phyloP scores from a whole-genome alignment of 1,284 basidiomycete species.

The Cryptococcus depauperatus region DNA sequence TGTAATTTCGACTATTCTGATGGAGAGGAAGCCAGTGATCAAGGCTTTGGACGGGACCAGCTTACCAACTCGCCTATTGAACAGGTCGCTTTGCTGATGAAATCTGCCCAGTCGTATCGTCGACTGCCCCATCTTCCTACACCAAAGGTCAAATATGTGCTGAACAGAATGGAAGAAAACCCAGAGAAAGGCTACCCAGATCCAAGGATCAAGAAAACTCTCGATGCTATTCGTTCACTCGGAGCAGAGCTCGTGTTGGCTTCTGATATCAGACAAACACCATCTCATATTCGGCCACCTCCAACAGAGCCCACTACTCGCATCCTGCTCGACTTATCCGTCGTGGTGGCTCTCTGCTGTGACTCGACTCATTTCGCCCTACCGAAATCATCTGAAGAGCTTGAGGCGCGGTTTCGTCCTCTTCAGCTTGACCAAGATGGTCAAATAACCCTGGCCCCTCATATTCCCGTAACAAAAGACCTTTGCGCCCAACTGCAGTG shows the following conservation, averaged over 20 bases:
- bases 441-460: conserved; percentile 13
- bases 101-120: conserved; percentile 54
- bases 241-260: conserved; percentile 53
- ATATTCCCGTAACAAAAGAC: conserved; percentile 30
- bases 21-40: conserved; percentile 5
- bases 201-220: conserved; percentile 56
- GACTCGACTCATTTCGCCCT: conserved; percentile 68
- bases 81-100: conserved; percentile 47
- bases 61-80: conserved; percentile 52
- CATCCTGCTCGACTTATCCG: conserved; percentile 70
- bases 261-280: background rate
- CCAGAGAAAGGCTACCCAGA: conserved; percentile 44
- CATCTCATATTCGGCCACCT: background rate
- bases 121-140: conserved; percentile 19
- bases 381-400: conserved; percentile 51
- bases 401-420: conserved; percentile 53
- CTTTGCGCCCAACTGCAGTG: conserved; percentile 34
- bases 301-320: conserved; percentile 50
- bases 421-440: conserved; percentile 2
- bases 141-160: conserved; percentile 52
- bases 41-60: background rate
- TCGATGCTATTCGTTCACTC: conserved; percentile 53
- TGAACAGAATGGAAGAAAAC: conserved; percentile 54
- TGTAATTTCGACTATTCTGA: conserved; percentile 47
- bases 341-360: conserved; percentile 72